Percentiles rank a stretch among this genome's conserved stretches.
Evolutionary conservation across 805 yeast genomes (phyloP).

Genomic region (Metschnikowia aberdeeniae): DNA sequence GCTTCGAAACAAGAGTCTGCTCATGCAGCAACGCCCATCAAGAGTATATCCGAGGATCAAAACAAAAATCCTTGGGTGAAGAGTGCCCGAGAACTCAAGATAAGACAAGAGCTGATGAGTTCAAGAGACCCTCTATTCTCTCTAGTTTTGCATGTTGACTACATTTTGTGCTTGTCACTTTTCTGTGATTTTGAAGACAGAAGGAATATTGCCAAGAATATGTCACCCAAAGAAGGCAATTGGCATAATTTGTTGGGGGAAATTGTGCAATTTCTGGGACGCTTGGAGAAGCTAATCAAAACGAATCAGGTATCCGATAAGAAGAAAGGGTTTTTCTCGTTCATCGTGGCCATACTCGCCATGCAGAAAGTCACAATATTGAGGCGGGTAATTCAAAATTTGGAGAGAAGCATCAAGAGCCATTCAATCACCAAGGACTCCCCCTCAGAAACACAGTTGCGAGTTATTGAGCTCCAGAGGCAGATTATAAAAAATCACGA

Average conservation of each 20-base stretch:
- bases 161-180: constrained; percentile 12
- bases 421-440: constrained; percentile 15
- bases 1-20: background rate
- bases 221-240: constrained; percentile 2
- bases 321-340: constrained; percentile 13
- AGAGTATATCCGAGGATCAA: background rate
- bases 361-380: constrained; percentile 27
- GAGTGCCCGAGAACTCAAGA: constrained; percentile 7
- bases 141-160: constrained; percentile 19
- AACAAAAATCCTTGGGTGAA: constrained; percentile 3
- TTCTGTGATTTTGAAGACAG: constrained; percentile 9
- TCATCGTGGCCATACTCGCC: constrained; percentile 24
- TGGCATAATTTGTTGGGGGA: constrained; percentile 13
- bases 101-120: constrained; percentile 6
- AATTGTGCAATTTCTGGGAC: constrained; percentile 12
- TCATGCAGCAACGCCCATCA: background rate
- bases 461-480: constrained; percentile 28
- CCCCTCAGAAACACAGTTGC: constrained; percentile 16
- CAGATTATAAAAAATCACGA: constrained; percentile 22
- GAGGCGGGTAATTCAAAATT: constrained; percentile 28
- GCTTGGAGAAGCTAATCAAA: constrained; percentile 16
- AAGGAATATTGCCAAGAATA: background rate
- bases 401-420: constrained; percentile 22
- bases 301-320: constrained; percentile 12
- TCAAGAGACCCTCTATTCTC: constrained; percentile 17